Base-by-base conservation (phyloP, 768 basidiomycete genomes). In the Cyclocybe cylindracea region DNA sequence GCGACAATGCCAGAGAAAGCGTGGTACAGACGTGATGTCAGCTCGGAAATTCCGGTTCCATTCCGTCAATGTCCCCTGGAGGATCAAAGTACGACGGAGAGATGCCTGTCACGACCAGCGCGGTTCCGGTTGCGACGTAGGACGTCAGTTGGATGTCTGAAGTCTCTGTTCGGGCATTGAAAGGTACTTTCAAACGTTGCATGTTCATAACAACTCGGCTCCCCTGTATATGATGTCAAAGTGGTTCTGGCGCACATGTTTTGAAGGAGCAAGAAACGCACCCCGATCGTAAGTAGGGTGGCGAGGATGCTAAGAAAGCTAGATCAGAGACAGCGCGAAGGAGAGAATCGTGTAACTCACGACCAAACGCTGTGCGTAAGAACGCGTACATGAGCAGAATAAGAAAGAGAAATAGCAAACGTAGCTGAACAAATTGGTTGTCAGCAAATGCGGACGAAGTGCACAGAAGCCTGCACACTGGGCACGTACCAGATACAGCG, bases 151-250 rank as follows among this genome's bases (percentile, higher is more conserved):
- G 50, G 14, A 48, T 35, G 33, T 44, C 50, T n/a, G 39, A 29
- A 24, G 24, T 24, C 24, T 24, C 24, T 24, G 24, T 24, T 24
- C 24, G 24, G 16, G 37, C 39, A 35, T 36, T 35, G 29, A 29
- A 41, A 19, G 50, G 37, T n/a, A 56, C 34, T 33, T 56, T 56
- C n/a, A 56, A 31, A 35, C 46, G 45, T 35, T 48, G 54, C 50
- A 51, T 56, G 16, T 56, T 56, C 50, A 56, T 56, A 18, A 56
- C 47, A 14, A 51, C 48, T 37, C 54, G 44, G 31, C 54, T 46
- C 29, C 54, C 54, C 54, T 56, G 14, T 39, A 16, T 29, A 29
- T 14, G 24, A 19, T 10, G 31, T 31, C 24, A 24, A 14, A 37
- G 13, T 29, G 47, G 24, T 24, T 24, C 24, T 7, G 19, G 14